A percentile compares a stretch with the other conserved stretches of the same genome.
Evolutionary conservation across 2,329 filamentous ascomycete species (phyloP).

Genomic region (Diaporthe nobilis): DNA sequence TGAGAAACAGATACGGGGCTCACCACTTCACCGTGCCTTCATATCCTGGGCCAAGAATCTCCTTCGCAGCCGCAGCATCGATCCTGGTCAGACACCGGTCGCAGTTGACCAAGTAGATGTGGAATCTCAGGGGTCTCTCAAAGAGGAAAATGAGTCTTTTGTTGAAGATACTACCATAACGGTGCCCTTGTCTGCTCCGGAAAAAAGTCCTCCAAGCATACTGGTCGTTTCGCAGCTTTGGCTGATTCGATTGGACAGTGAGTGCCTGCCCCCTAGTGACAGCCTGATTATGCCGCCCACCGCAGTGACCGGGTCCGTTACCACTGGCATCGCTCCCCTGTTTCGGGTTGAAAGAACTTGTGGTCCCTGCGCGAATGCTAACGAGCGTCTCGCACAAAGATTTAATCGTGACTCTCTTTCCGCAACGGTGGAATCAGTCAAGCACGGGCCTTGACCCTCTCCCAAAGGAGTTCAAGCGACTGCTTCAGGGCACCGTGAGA

Average conservation of each 20-base stretch:
- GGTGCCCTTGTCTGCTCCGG: background rate
- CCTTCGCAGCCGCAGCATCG: background rate
- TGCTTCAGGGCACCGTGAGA: constrained; percentile 1
- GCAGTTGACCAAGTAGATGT: background rate
- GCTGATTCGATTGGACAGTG: constrained; percentile 6
- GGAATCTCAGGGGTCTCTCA: background rate
- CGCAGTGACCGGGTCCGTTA: background rate
- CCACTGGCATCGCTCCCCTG: background rate
- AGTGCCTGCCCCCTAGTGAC: background rate
- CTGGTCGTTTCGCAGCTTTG: constrained; percentile 23
- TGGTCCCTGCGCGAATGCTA: background rate
- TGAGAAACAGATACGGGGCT: background rate
- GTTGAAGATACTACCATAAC: background rate
- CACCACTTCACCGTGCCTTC: background rate
- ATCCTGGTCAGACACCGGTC: background rate
- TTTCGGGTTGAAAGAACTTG: background rate
- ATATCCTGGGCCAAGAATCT: background rate
- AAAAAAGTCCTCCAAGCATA: background rate
- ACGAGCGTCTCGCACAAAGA: background rate
- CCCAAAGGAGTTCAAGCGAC: background rate
- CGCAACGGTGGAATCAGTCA: background rate
- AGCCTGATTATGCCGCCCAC: background rate
- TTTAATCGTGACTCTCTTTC: constrained; percentile 1
- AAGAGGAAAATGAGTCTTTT: background rate
- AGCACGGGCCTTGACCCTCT: background rate